Evolutionary conservation across 176 grass and related monocot genomes (phyloP), one percentile per base, ranked within the genome.

Genomic region (Ananas comosus): DNA sequence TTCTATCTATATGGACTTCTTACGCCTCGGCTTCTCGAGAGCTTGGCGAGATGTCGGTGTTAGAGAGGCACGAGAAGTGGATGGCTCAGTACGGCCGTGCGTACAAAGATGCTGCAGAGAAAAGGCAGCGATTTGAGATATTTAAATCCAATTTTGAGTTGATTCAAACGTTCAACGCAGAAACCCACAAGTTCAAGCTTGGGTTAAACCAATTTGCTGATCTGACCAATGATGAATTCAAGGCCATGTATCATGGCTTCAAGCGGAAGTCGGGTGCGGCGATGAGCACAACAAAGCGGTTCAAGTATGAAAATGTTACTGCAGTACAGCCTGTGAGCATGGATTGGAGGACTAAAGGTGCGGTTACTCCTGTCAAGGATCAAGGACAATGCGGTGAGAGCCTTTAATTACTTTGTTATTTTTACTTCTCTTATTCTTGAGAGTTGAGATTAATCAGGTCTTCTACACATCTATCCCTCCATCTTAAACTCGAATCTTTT

Each of bases 221-320:
- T 78, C 86, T 88, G 65, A 88, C 78, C 63, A 77, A 78, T 74
- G 86, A 88, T 1, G 86, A 88, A 74, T 88, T 88, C 78, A 79
- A 74, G 49, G 79, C 73, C 5, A 70, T 28, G n/a, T 69, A 57
- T 47, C 83, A 76, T 17, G 85, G 85, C 16, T 64, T 48, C 71
- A 51, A 72, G 64, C 13, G 2, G 10, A 12, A 9, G 24, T 25
- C 13, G 1, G 23, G 23, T 13, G 4, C 13, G 64, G 13, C 64
- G 2, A 8, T 12, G 10, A 74, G 49, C 2, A 51, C 2, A 12
- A 52, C 8, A 4, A 25, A 17, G 13, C 12, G 28, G 13, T 4
- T 54, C 12, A 42, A 42, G 33, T 42, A 42, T 42, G 33, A 6
- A 42, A 42, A 42, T 42, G 4, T 42, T 42, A 42, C 33, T 42